Evolutionary conservation across 495 filamentous ascomycete species (phyloP).

Genomic region (Rostrohypoxylon terebratum): DNA sequence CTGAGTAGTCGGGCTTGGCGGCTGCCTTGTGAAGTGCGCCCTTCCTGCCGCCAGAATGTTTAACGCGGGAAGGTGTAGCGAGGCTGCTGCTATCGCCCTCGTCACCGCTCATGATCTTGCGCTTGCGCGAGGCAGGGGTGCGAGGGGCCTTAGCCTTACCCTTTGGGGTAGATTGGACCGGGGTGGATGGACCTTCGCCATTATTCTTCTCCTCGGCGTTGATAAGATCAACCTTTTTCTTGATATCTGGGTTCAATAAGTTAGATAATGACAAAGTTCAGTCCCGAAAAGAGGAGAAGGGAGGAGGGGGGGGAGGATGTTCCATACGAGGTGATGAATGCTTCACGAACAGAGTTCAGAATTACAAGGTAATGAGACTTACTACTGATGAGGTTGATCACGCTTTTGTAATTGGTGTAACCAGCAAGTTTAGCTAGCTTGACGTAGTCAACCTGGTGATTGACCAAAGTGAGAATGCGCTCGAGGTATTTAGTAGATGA

Average conservation of each 20-base stretch:
- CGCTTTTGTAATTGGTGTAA: conserved; percentile 35
- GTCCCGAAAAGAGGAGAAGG: too few relatives aligned
- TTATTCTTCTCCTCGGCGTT: neutral
- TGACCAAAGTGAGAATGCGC: conserved; percentile 24
- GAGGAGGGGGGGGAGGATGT: neutral
- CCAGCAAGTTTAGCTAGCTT: conserved; percentile 43
- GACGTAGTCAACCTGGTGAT: conserved; percentile 27
- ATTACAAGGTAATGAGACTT: conserved; percentile 9
- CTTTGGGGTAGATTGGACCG: conserved; percentile 21
- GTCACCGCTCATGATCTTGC: conserved; percentile 1
- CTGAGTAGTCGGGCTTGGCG: conserved; percentile 18
- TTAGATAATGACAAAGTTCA: neutral
- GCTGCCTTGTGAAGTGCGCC: conserved; percentile 5
- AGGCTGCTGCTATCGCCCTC: conserved; percentile 10
- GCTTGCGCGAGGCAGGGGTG: conserved; percentile 21
- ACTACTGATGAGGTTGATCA: conserved; percentile 31
- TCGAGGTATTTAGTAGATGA: neutral
- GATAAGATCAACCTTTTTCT: conserved; percentile 28
- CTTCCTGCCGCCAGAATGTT: conserved; percentile 36
- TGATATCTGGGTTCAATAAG: conserved; percentile 27
- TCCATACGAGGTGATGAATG: neutral
- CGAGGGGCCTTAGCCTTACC: conserved; percentile 24
- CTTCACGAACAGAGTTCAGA: neutral
- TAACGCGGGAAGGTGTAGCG: conserved; percentile 14
- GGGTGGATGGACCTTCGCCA: conserved; percentile 15